Percentiles rank a stretch among this genome's conserved stretches.
Conservation (phyloP, 441 rosid species). For the Populus hybrid region DNA sequence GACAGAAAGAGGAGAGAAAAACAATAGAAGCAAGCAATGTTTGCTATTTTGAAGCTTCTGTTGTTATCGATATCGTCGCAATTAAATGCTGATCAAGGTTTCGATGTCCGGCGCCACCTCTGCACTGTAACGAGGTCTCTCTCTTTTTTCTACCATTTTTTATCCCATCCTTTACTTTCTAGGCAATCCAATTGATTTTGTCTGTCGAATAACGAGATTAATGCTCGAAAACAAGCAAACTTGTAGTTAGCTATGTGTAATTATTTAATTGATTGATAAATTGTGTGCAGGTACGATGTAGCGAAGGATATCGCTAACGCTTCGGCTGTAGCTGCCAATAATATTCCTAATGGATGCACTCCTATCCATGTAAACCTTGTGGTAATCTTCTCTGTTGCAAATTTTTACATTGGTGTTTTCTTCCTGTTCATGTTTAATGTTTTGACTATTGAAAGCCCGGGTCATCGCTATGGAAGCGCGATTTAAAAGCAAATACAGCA, state of each 20-base stretch:
- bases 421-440: not conserved
- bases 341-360: slow-evolving; percentile 55
- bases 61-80: not conserved
- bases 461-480: not conserved
- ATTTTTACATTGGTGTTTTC: not conserved
- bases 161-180: not conserved
- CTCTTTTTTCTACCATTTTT: slow-evolving; percentile 10
- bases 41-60: not conserved
- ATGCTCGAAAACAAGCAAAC: not conserved
- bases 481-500: not conserved
- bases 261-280: not conserved
- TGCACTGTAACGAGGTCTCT: slow-evolving; percentile 74
- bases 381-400: slow-evolving; percentile 37
- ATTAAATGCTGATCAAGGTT: slow-evolving; percentile 38
- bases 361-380: slow-evolving; percentile 88
- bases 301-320: slow-evolving; percentile 42
- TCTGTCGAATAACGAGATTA: not conserved
- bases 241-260: not conserved
- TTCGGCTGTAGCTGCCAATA: slow-evolving; percentile 34
- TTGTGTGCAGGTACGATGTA: slow-evolving; percentile 56
- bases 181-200: not conserved
- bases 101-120: slow-evolving; percentile 75
- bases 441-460: not conserved
- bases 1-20: not conserved
- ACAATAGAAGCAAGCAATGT: not conserved